Evolutionary conservation across 2,329 filamentous ascomycete genomes (phyloP), one percentile per base, ranked within the genome.

Genomic region (Diaporthe ilicicola): DNA sequence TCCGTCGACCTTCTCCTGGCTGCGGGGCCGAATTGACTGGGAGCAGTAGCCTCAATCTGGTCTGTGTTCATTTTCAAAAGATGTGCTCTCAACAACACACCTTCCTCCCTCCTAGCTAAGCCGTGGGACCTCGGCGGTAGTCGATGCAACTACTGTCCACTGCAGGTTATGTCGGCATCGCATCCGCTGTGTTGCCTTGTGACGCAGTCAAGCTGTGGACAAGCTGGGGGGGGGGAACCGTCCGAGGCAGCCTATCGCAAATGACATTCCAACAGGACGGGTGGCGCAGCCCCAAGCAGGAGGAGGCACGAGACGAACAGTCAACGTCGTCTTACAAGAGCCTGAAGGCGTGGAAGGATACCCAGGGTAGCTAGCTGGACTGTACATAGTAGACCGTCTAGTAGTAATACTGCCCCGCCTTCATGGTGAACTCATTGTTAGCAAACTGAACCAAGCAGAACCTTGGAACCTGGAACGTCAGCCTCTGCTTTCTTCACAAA

Each of bases 401-500:
- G 59, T 24, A 64, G 59, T 64, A 32, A 50, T 50, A 44, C 34
- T 64, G 59, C 59, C 59, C 59, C 59, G 59, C 59, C 59, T 64
- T 8, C 27, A 8, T 24, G 29, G 56, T 50, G 59, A 64, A 64
- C 44, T 50, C 59, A 64, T 64, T 37, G 42, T 64, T 50, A 64
- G 59, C 59, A 64, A 50, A 64, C 59, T 19, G 56, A 19, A 48
- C 59, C 59, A 17, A 59, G 44, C 44, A 50, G 50, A 64, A 37
- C 44, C 59, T 64, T 64, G 59, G 59, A 64, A 50, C 59, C 8
- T 64, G 59, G 59, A 64, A 64, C 24, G 59, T 64, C 44, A 64
- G 44, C 59, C 59, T 64, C 59, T 64, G 59, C 44, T 50, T 50
- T 64, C 44, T 15, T 64, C 44, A 48, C 42, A 32, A 19, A 53